phyloP scores from a whole-genome alignment of 2,329 filamentous ascomycete species.

The Cadophora sp. region DNA sequence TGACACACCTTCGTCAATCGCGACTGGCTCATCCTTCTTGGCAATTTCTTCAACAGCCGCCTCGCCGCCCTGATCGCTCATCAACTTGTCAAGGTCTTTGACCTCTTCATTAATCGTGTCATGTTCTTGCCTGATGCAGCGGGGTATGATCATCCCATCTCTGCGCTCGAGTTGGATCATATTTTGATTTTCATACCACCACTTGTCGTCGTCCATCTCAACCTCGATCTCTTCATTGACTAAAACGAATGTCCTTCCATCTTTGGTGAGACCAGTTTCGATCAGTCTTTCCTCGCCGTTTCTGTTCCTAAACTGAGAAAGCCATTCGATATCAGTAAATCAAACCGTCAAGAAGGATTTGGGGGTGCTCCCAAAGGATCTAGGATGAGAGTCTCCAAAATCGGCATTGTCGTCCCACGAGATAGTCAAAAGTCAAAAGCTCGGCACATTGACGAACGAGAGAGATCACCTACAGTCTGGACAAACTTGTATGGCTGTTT shows the following conservation, averaged over 20 bases:
- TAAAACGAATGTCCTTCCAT: slow-evolving; percentile 4
- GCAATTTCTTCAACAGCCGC: too few relatives aligned
- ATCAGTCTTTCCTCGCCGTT: not conserved
- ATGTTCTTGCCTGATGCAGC: not conserved
- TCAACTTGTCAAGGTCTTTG: not conserved
- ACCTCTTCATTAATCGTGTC: not conserved
- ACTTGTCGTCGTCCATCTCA: slow-evolving; percentile 8
- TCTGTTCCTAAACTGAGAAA: not conserved
- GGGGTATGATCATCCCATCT: not conserved
- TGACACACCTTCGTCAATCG: too few relatives aligned
- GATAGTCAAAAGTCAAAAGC: too few relatives aligned
- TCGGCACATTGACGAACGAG: not conserved
- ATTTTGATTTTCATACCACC: slow-evolving; percentile 1
- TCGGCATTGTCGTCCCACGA: too few relatives aligned
- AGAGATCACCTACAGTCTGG: not conserved
- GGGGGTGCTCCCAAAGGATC: too few relatives aligned
- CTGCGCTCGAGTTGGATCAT: slow-evolving; percentile 4
- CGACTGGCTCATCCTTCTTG: too few relatives aligned
- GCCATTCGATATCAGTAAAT: not conserved
- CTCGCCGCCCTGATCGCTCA: too few relatives aligned
- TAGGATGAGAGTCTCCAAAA: too few relatives aligned
- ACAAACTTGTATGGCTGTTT: slow-evolving; percentile 4
- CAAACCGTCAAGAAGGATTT: not conserved
- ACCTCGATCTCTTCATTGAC: slow-evolving; percentile 19
- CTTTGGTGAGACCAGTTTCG: slow-evolving; percentile 11